A percentile compares a stretch with the other conserved stretches of the same genome.
Evolutionary conservation across 1,284 basidiomycete species (phyloP).

Genomic region (Papiliotrema terrestris): DNA sequence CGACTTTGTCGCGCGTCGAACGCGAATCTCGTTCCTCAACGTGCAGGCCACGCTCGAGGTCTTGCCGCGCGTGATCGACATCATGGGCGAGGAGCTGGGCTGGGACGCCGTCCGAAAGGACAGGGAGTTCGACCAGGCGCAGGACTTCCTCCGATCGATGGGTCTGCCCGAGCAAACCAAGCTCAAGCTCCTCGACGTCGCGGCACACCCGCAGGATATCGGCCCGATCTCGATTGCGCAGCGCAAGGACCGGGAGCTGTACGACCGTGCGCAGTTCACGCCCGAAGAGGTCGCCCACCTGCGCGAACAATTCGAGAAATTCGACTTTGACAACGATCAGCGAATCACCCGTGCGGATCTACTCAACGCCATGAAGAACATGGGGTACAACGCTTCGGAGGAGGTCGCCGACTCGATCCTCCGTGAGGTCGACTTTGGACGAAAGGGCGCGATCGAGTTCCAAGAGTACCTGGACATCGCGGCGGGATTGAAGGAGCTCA

Average conservation of each 20-base stretch:
- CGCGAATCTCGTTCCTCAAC: conserved; percentile 89
- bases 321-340: conserved; percentile 49
- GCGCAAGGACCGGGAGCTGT: conserved; percentile 46
- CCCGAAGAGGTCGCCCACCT: conserved; percentile 65
- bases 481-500: conserved; percentile 72
- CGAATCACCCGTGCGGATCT: conserved; percentile 45
- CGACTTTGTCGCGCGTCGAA: conserved; percentile 89
- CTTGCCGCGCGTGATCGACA: conserved; percentile 81
- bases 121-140: conserved; percentile 60
- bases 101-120: conserved; percentile 65
- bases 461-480: conserved; percentile 82
- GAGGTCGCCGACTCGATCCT: conserved; percentile 68
- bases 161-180: conserved; percentile 56
- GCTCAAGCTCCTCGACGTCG: conserved; percentile 42
- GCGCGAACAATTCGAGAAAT: conserved; percentile 56
- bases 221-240: conserved; percentile 35
- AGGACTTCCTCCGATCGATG: conserved; percentile 72
- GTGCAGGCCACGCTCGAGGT: conserved; percentile 79
- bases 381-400: conserved; percentile 39
- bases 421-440: conserved; percentile 66
- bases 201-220: conserved; percentile 30
- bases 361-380: conserved; percentile 42
- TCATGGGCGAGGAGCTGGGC: conserved; percentile 81
- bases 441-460: conserved; percentile 59
- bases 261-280: conserved; percentile 63